These are phyloP conservation scores for Chaetoceros tenuissimus DNA, from an alignment of 108 stramenopile species.

Conservation along the genomic window DNA sequence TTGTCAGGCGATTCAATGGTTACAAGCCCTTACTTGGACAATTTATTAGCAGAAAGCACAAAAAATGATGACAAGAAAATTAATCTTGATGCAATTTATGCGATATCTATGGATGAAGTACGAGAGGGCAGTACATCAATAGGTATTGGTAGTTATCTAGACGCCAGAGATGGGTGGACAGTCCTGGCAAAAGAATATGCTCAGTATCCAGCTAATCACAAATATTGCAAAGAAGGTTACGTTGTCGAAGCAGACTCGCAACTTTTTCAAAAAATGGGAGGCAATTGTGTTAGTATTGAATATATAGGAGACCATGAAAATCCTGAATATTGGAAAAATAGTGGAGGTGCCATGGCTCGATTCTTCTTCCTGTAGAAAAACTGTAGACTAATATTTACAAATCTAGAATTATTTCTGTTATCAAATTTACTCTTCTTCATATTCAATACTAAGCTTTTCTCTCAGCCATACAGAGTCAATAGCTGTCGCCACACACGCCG, in stretches of 20 bases:
- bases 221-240: background rate
- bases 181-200: conserved; percentile 50
- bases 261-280: conserved; percentile 46
- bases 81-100: conserved; percentile 43
- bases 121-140: conserved; percentile 59
- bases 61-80: background rate
- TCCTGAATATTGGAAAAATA: conserved; percentile 45
- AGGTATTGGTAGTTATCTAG: conserved; percentile 54
- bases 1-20: conserved; percentile 16
- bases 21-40: background rate
- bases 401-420: no score
- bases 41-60: background rate
- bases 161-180: conserved; percentile 55
- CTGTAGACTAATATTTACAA: background rate
- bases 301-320: conserved; percentile 52
- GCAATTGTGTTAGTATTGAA: conserved; percentile 49
- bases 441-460: background rate
- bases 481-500: conserved; percentile 41
- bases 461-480: no score
- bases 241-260: conserved; percentile 35
- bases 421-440: no score
- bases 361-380: conserved; percentile 39
- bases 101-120: conserved; percentile 66
- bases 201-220: background rate
- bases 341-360: conserved; percentile 81